A percentile compares a stretch with the other conserved stretches of the same genome.
These are phyloP conservation scores for Trichophyton verrucosum DNA, from an alignment of 2,329 filamentous ascomycete species.

Conservation along the genomic window DNA sequence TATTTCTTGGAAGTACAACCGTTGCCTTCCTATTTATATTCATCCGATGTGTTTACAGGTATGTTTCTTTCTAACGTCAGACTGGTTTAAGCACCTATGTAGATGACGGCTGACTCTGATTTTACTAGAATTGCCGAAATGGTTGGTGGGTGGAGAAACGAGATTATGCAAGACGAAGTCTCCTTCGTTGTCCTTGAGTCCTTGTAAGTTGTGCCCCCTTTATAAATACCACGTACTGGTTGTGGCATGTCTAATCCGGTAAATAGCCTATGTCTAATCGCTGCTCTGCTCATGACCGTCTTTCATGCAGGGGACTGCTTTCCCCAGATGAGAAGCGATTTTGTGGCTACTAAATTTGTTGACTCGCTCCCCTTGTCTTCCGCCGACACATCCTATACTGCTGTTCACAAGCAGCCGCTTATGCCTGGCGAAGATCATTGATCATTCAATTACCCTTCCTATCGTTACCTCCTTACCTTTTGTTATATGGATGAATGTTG, in stretches of 20 bases:
- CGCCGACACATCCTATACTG: neutral
- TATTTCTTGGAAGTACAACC: slow-evolving; percentile 18
- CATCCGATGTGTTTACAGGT: slow-evolving; percentile 36
- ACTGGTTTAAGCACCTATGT: slow-evolving; percentile 4
- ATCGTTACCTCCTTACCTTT: neutral
- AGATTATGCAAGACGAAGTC: slow-evolving; percentile 35
- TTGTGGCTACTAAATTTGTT: neutral
- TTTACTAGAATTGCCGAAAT: slow-evolving; percentile 36
- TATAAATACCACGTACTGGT: neutral
- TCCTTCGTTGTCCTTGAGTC: slow-evolving; percentile 39
- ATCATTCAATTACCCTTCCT: neutral
- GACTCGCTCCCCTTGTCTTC: neutral
- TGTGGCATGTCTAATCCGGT: slow-evolving; percentile 10
- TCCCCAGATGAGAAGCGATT: slow-evolving; percentile 27
- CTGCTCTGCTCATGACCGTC: slow-evolving; percentile 38
- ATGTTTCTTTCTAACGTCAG: slow-evolving; percentile 9
- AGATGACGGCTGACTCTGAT: neutral
- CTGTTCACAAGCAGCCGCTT: slow-evolving; percentile 1
- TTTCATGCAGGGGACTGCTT: slow-evolving; percentile 47
- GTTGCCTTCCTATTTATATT: slow-evolving; percentile 27
- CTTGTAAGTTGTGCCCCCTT: slow-evolving; percentile 26
- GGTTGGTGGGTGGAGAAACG: slow-evolving; percentile 38
- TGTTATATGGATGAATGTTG: neutral
- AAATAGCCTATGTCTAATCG: slow-evolving; percentile 37
- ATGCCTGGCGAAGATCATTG: neutral